Base-by-base conservation (phyloP, 1,284 basidiomycete species). In the Anthracocystis walkeri region DNA sequence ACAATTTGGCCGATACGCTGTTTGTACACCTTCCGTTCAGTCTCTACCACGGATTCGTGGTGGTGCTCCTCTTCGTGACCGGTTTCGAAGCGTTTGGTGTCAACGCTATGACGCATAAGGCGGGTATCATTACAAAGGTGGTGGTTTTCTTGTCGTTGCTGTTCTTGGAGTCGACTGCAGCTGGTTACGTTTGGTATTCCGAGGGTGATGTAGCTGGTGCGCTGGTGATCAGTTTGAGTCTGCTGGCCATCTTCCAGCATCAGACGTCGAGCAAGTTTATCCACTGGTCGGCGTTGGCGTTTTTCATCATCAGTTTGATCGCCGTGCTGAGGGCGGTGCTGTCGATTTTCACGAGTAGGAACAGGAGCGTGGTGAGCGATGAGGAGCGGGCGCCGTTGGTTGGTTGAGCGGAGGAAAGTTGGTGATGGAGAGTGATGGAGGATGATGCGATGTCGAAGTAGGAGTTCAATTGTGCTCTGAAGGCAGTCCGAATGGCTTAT, bases 201-300 rank as follows among this genome's bases (percentile, higher is more conserved):
- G 94, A 97, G 85, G 95, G 95, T 72, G 95, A 97, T 81, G 89
- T 97, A 46, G 93, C 93, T 8, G 94, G 92, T 2, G 91, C 92
- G 45, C 89, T 93, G 29, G 94, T 92, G 86, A 93, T 92, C 57
- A 92, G 94, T 85, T 92, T 94, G 83, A 91, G 90, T 27, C 89
- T 92, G 78, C 90, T 81, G 18, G 79, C 82, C 65, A 82, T 84
- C 65, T 78, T 70, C 68, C 68, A 81, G 76, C 83, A 89, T 81
- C 88, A 89, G 85, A 86, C 83, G n/a, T 57, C 53, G 40, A 72
- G 68, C 57, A 62, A 62, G 40, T 96, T 97, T 87, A 90, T 96
- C 75, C 93, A 94, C 87, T 97, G 94, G 94, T 89, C 89, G 38
- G 90, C 94, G 16, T 88, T 97, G 54, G 92, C 86, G 4, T 97